Base-by-base conservation (phyloP, 2,329 filamentous ascomycete species). In the Albophoma yamanashiensis region DNA sequence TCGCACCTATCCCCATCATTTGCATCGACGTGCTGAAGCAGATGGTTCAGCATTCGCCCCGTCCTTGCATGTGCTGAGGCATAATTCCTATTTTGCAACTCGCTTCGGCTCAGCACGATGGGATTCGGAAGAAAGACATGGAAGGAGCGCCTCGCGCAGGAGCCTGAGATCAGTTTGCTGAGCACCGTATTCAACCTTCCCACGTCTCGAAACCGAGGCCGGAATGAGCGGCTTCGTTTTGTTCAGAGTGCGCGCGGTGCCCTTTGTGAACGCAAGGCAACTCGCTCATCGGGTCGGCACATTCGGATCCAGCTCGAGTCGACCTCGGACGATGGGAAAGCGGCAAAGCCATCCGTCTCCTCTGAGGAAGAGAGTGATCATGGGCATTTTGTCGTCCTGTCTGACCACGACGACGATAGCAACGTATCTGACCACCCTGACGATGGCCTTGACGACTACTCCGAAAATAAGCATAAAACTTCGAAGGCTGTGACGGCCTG, bases 131-230 rank as follows among this genome's bases (percentile, higher is more conserved):
- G 60, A 40, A 62, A 61, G 34, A 56, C 59, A n/a, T 50, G 52
- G 31, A 52, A 50, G 40, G 60, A 56, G 43, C 53, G 57, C 45
- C 50, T 55, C 27, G 53, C 55, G 6, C 57, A 60, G 55, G 58
- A 56, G 38, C 60, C 56, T 7, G 59, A 62, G 34, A 58, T 65
- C 57, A 61, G 63, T 55, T 59, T 67, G 7, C 59, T 67, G 43
- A 57, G 59, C 25, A 56, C 62, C 27, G 58, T 61, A 42, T 66
- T 67, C 61, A 64, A 65, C 58, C 22, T 67, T 20, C 64, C 63
- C 14, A 65, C 62, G 15, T 58, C 59, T 11, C 64, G 60, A 17
- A 58, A 62, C 8, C 56, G 67, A 20, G 55, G 61, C 47, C 63
- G 60, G 20, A 36, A 57, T 40, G 57, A 60, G 42, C 43, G 53